These are phyloP conservation scores for Candida endomychidarum DNA, from an alignment of 805 yeast genomes.

Conservation along the genomic window DNA sequence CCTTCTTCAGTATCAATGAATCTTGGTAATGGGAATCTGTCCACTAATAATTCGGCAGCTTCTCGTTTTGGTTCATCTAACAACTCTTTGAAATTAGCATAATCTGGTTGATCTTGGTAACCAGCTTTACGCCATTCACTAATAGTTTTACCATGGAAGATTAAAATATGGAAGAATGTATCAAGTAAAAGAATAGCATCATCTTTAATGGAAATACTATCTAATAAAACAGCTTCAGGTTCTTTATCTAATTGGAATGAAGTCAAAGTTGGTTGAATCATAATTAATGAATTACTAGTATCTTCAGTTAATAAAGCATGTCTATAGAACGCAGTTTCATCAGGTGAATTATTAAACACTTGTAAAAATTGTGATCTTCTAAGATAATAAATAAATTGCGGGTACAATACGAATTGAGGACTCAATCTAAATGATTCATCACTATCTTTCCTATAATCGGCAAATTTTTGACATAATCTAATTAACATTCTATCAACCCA, in stretches of 20 bases:
- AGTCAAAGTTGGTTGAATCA: slow-evolving; percentile 66
- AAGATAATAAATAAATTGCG: slow-evolving; percentile 67
- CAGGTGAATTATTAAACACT: slow-evolving; percentile 70
- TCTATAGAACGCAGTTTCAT: slow-evolving; percentile 65
- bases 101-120: slow-evolving; percentile 88
- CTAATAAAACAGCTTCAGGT: slow-evolving; percentile 63
- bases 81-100: slow-evolving; percentile 81
- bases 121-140: slow-evolving; percentile 97
- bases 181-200: slow-evolving; percentile 59
- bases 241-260: slow-evolving; percentile 32
- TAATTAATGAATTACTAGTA: slow-evolving; percentile 55
- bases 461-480: slow-evolving; percentile 36
- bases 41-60: slow-evolving; percentile 87
- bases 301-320: slow-evolving; percentile 65
- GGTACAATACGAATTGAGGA: slow-evolving; percentile 51
- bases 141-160: slow-evolving; percentile 91
- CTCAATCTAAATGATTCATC: slow-evolving; percentile 51
- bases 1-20: slow-evolving; percentile 75
- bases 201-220: slow-evolving; percentile 60
- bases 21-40: slow-evolving; percentile 94
- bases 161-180: slow-evolving; percentile 93
- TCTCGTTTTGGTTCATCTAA: slow-evolving; percentile 88
- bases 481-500: slow-evolving; percentile 78
- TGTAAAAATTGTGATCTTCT: slow-evolving; percentile 66
- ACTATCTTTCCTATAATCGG: slow-evolving; percentile 46